Percentiles rank a stretch among this genome's conserved stretches.
phyloP scores from a whole-genome alignment of 306 rosid genomes.

The Spatholobus suberectus region DNA sequence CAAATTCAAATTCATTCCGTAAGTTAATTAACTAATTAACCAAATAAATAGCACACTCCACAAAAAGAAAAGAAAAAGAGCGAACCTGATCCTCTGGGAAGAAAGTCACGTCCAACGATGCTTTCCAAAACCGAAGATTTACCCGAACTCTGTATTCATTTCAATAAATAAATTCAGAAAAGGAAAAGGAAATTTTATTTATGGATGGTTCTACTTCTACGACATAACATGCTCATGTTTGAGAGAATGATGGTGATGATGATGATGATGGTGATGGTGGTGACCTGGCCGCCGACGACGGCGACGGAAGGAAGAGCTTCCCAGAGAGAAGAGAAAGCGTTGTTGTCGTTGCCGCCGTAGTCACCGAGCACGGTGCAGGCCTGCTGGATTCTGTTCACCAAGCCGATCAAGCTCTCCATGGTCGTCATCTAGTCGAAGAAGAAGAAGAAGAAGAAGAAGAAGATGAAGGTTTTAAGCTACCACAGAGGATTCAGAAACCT shows the following conservation, averaged over 20 bases:
- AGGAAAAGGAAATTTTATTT: constrained; percentile 2
- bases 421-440: constrained; percentile 57
- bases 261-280: neutral
- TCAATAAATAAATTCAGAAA: neutral
- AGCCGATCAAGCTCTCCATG: constrained; percentile 96
- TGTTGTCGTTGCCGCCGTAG: constrained; percentile 72
- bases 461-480: constrained; percentile 10
- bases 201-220: neutral
- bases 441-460: neutral
- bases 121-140: constrained; percentile 97
- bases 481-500: neutral
- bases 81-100: constrained; percentile 96
- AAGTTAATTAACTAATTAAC: constrained; percentile 1
- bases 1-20: neutral
- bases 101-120: constrained; percentile 96
- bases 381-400: constrained; percentile 91
- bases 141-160: constrained; percentile 84
- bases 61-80: neutral
- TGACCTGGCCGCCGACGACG: constrained; percentile 97
- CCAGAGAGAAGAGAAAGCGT: constrained; percentile 86
- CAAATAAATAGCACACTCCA: neutral
- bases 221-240: neutral
- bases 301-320: constrained; percentile 96
- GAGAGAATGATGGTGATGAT: neutral
- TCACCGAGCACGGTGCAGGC: constrained; percentile 96